These are phyloP conservation scores for Xylaria multiplex DNA, from an alignment of 2,329 filamentous ascomycete species.

Conservation along the genomic window DNA sequence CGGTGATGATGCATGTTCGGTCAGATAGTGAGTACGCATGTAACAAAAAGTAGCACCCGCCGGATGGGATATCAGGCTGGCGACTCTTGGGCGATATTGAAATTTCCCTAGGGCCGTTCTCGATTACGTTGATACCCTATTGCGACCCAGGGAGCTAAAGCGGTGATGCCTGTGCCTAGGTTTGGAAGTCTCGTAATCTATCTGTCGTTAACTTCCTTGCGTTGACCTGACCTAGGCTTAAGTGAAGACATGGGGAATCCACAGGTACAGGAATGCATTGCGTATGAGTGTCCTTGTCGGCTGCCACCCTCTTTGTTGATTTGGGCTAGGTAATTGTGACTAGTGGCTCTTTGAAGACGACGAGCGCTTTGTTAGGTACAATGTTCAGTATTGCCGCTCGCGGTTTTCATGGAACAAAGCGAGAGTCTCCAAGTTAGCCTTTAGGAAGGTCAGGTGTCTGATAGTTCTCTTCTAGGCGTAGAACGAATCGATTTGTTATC, in stretches of 20 bases:
- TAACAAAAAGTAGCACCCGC: neutral
- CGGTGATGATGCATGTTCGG: constrained; percentile 21
- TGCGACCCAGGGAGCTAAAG: neutral
- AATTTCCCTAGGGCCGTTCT: neutral
- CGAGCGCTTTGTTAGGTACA: constrained; percentile 2
- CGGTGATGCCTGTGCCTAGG: neutral
- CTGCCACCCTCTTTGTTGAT: constrained; percentile 17
- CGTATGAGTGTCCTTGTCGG: neutral
- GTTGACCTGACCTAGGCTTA: neutral
- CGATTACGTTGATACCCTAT: neutral
- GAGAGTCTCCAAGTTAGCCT: neutral
- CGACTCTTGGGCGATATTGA: neutral
- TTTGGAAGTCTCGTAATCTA: neutral
- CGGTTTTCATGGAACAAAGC: constrained; percentile 27
- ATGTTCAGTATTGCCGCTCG: constrained; percentile 7
- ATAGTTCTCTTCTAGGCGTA: neutral
- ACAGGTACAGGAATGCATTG: neutral
- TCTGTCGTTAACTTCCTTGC: neutral
- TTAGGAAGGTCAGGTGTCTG: neutral
- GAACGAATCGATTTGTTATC: no score
- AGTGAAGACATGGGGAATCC: neutral
- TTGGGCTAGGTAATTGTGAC: neutral
- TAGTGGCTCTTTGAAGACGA: neutral
- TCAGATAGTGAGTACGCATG: neutral
- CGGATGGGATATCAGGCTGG: neutral